A percentile compares a stretch with the other conserved stretches of the same genome.
These are phyloP conservation scores for Ceratobasidium sp. DNA, from an alignment of 1,284 basidiomycete species.

Conservation along the genomic window DNA sequence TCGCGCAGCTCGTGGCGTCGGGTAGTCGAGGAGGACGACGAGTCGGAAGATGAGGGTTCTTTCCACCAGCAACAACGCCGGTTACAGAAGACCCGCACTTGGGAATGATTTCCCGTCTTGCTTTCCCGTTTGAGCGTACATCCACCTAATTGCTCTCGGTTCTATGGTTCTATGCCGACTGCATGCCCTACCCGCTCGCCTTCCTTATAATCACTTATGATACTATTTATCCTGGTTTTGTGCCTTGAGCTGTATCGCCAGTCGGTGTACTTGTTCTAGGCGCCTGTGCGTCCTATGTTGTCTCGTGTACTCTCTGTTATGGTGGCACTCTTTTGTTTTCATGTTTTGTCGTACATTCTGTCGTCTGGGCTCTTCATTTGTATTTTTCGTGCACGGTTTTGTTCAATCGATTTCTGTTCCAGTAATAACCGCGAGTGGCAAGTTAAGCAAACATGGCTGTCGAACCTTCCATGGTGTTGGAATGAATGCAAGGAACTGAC, in stretches of 20 bases:
- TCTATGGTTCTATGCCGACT: neutral
- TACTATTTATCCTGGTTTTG: slow-evolving; percentile 29
- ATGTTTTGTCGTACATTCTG: slow-evolving; percentile 16
- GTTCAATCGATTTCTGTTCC: slow-evolving; percentile 13
- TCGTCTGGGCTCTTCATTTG: slow-evolving; percentile 34
- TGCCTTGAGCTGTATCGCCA: slow-evolving; percentile 5
- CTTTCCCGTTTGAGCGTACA: neutral
- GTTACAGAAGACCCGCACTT: neutral
- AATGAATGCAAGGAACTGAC: no score
- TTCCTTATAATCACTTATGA: slow-evolving; percentile 25
- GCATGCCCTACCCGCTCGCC: slow-evolving; percentile 8
- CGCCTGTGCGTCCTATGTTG: no score
- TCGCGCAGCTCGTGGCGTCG: slow-evolving; percentile 17
- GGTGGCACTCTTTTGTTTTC: slow-evolving; percentile 2
- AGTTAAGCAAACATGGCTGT: no score
- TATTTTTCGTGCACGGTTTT: slow-evolving; percentile 11
- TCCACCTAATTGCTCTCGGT: slow-evolving; percentile 10
- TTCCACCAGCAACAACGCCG: slow-evolving; percentile 11
- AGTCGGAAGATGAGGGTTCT: slow-evolving; percentile 27
- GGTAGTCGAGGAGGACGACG: slow-evolving; percentile 26
- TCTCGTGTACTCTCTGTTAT: neutral
- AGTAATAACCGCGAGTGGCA: no score
- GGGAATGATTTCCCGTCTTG: neutral
- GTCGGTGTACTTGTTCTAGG: no score
- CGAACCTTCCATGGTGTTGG: no score